These are phyloP conservation scores for Geosmithia morbida DNA, from an alignment of 2,329 filamentous ascomycete genomes.

Conservation along the genomic window DNA sequence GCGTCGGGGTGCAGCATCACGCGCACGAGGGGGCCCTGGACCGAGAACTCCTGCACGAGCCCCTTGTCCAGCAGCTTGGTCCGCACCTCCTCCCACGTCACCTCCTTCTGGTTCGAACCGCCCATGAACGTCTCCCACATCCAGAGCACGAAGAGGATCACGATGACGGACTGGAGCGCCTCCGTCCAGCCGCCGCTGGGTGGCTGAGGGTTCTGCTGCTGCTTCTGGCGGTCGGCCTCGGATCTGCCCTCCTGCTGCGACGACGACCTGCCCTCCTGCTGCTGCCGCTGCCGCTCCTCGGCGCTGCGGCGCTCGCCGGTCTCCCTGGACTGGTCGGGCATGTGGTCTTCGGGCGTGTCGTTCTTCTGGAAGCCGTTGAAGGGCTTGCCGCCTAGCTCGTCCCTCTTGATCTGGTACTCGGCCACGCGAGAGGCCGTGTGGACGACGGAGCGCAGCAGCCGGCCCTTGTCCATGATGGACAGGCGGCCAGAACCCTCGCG, in stretches of 20 bases:
- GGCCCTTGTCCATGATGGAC: slow-evolving; percentile 21
- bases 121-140: slow-evolving; percentile 1
- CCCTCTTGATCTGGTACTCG: slow-evolving; percentile 17
- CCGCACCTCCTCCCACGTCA: slow-evolving; percentile 95
- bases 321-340: not conserved
- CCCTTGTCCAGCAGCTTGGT: slow-evolving; percentile 93
- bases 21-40: slow-evolving; percentile 56
- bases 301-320: not conserved
- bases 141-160: slow-evolving; percentile 11
- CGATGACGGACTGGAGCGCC: slow-evolving; percentile 17
- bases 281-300: not conserved
- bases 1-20: slow-evolving; percentile 68
- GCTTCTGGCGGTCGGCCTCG: not conserved
- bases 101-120: slow-evolving; percentile 38
- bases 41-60: slow-evolving; percentile 81
- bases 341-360: not conserved
- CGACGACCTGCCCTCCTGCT: not conserved
- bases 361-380: not conserved
- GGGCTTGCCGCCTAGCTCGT: slow-evolving; percentile 2
- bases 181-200: slow-evolving; percentile 11
- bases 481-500: slow-evolving; percentile 39
- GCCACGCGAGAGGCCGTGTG: slow-evolving; percentile 11
- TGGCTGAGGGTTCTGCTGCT: not conserved
- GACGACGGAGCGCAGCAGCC: slow-evolving; percentile 20
- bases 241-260: not conserved